A percentile compares a stretch with the other conserved stretches of the same genome.
Conservation (phyloP, 1,284 basidiomycete genomes). For the Tausonia pullulans region DNA sequence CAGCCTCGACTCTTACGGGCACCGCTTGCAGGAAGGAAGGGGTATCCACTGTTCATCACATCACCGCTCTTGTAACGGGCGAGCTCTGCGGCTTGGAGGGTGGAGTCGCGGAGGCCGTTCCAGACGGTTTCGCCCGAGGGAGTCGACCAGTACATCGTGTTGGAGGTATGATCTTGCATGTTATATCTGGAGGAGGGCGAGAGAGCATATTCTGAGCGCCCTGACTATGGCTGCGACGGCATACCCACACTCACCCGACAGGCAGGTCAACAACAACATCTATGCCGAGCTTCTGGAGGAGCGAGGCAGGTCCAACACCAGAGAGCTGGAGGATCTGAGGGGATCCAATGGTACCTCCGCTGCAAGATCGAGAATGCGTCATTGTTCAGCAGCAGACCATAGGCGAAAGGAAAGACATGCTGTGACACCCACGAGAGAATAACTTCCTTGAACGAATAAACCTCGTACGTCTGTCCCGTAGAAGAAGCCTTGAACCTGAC, state of each 20-base stretch:
- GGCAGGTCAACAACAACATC: slow-evolving; percentile 42
- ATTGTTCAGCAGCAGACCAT: too few relatives aligned
- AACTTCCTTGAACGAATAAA: slow-evolving; percentile 43
- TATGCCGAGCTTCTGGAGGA: slow-evolving; percentile 46
- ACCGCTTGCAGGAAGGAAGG: too few relatives aligned
- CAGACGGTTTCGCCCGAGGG: slow-evolving; percentile 27
- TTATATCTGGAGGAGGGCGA: slow-evolving; percentile 38
- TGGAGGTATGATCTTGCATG: slow-evolving; percentile 40
- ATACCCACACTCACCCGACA: slow-evolving; percentile 42
- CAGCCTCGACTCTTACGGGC: too few relatives aligned
- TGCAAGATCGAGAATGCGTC: background rate
- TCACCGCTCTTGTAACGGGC: slow-evolving; percentile 16
- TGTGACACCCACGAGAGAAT: slow-evolving; percentile 31
- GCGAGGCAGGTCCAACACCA: slow-evolving; percentile 55
- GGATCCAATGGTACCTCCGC: slow-evolving; percentile 52
- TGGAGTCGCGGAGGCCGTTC: slow-evolving; percentile 21
- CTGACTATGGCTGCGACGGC: background rate
- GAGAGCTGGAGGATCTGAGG: slow-evolving; percentile 57
- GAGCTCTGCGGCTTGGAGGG: slow-evolving; percentile 6
- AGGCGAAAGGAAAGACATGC: background rate
- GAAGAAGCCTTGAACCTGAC: slow-evolving; percentile 44
- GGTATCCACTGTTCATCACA: background rate
- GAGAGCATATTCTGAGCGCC: background rate
- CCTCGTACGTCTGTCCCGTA: slow-evolving; percentile 34
- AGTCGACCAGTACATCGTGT: slow-evolving; percentile 13